Conservation (phyloP, 1,139 yeast genomes). For the Kodamaea sp. region DNA sequence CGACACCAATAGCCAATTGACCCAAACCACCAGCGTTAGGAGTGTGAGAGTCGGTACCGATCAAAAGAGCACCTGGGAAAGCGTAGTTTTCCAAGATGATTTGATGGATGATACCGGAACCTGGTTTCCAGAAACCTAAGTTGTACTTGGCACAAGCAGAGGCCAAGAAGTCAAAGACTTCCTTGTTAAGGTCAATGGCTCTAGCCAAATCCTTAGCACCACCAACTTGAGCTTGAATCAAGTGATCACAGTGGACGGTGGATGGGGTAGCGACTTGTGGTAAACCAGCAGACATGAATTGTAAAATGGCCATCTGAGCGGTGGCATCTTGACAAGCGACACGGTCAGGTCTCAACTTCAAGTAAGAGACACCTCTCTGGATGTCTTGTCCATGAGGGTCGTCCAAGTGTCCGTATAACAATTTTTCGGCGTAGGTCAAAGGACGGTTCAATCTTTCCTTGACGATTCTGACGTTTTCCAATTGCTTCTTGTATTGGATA, state of each 20-base stretch:
- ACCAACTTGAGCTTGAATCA: conserved; percentile 96
- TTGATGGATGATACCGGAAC: conserved; percentile 98
- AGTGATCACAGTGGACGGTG: conserved; percentile 98
- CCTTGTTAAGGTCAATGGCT: conserved; percentile 92
- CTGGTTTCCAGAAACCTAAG: conserved; percentile 99
- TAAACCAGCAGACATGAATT: conserved; percentile 96
- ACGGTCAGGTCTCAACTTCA: conserved; percentile 98
- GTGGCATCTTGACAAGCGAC: conserved; percentile 99
- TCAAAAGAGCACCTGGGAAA: conserved; percentile 93
- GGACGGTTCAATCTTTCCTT: conserved; percentile 89
- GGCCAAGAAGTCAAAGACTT: conserved; percentile 93
- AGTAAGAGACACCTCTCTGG: conserved; percentile 93
- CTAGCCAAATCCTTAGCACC: conserved; percentile 90
- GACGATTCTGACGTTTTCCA: conserved; percentile 86
- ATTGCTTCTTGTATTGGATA: conserved; percentile 73
- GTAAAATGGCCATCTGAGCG: conserved; percentile 98
- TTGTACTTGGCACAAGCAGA: conserved; percentile 95
- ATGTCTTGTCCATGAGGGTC: conserved; percentile 94
- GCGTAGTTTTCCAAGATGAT: conserved; percentile 93
- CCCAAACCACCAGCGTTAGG: conserved; percentile 99
- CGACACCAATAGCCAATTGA: conserved; percentile 96
- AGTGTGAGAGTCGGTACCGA: conserved; percentile 96
- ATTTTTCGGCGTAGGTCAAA: conserved; percentile 94
- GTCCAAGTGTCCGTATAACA: conserved; percentile 94
- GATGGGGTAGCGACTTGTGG: conserved; percentile 95